Evolutionary conservation across 2,329 filamentous ascomycete species (phyloP), one percentile per base, ranked within the genome.

Genomic region (Talaromyces rugulosus): DNA sequence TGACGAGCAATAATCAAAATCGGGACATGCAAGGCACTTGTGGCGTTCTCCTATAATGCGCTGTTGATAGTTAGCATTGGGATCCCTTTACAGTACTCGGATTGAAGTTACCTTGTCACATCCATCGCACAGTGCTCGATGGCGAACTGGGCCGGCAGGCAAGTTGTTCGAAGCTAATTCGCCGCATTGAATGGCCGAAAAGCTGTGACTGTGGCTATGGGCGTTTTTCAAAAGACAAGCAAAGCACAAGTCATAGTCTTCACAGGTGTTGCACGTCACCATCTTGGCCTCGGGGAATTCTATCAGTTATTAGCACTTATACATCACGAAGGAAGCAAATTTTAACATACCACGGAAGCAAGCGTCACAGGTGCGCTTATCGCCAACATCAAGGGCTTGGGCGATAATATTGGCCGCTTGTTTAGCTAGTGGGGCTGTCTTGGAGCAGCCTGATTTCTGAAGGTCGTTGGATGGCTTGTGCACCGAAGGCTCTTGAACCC

Each of bases 1-100:
- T 8, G 85, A 81, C 28, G 84, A 83, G 81, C 95, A 99, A 79
- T 91, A 98, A 72, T 99, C 95, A 90, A 92, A 99, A 76, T 99
- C 95, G 51, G 96, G 95, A 81, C 95, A 99, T 74, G 92, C 89
- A 66, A 98, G 83, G 76, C 95, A 99, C 83, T 99, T 99, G 85
- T 98, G 89, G 68, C 95, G 94, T 62, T 96, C 84, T 69, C 95
- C 96, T 68, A 84, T 83, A 70, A 99, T 95, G 75, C 87, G 87
- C 83, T 88, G 18, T 56, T 16, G 40, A 50, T n/a, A 44, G 52
- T 59, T 62, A 61, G 59, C 31, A 14, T 8, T 5, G 12, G 12
- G 14, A 2, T 47, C 3, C 5, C 12, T 36, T 33, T 14, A 2
- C 4, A 12, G 31, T 6, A 44, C 5, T 4, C 50, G n/a, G 34